Evolutionary conservation across 1,284 basidiomycete genomes (phyloP), one percentile per base, ranked within the genome.

Genomic region (Cutaneotrichosporon daszewskae): DNA sequence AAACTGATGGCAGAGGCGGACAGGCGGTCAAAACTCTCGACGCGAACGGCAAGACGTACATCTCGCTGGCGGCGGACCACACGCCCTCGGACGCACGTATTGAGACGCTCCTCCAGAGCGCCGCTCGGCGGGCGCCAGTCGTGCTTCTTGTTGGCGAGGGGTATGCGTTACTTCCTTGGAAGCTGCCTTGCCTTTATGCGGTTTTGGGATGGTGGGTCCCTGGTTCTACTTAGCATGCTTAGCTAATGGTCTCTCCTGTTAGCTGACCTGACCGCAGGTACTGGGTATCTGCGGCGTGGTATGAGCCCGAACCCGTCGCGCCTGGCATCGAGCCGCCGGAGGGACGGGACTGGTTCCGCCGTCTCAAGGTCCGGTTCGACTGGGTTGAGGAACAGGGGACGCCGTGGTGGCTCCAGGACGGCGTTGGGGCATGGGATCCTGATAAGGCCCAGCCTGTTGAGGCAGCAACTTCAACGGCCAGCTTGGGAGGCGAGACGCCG

Each of bases 301-400:
- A 60, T 11, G 66, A 69, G 42, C 60, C 64, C 5, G 66, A 66
- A 32, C 51, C 55, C 2, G 43, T 37, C 2, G 52, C 48, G 1
- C 23, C 32, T 7, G 55, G 42, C 1, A 32, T 59, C 18, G 25
- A 25, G 22, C 41, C 49, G 10, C 59, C 47, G 0, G 17, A 29
- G 1, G 51, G 44, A 1, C 37, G 57, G 26, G 39, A 47, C 26
- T 66, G 52, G 31, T 61, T 57, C 43, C 57, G 59, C 33, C 58
- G 66, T 20, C 49, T 59, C 37, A 69, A 69, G 51, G 54, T 69
- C 25, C 56, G 66, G 2, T 69, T 69, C 40, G 65, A 69, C 45
- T 67, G 66, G 66, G 54, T 65, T 8, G 37, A 58, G 3, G 44
- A 40, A 6, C 66, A 69, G 48, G 66, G 66, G 2, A 26, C 23